phyloP scores from a whole-genome alignment of 371 early-diverging fungal species.

The Mortierella sp. region DNA sequence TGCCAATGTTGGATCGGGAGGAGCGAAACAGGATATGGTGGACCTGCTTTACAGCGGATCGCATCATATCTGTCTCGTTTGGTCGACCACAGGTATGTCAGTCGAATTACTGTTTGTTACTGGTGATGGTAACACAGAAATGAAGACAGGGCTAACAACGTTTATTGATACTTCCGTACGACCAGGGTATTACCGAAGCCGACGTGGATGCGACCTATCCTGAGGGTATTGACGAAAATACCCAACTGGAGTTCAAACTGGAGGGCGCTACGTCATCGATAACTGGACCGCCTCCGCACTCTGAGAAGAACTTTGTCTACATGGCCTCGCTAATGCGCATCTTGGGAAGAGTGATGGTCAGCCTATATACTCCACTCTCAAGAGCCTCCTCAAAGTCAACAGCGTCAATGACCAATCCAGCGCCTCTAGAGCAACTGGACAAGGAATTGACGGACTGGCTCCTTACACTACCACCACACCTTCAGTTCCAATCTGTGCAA shows the following conservation, averaged over 20 bases:
- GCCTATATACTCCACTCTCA: slow-evolving; percentile 47
- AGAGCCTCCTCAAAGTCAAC: slow-evolving; percentile 41
- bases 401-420: slow-evolving; percentile 49
- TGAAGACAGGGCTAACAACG: slow-evolving; percentile 54
- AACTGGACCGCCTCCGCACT: slow-evolving; percentile 28
- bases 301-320: slow-evolving; percentile 42
- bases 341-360: slow-evolving; percentile 46
- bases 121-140: neutral
- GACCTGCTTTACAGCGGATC: slow-evolving; percentile 66
- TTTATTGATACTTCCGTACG: slow-evolving; percentile 47
- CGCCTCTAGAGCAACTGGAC: slow-evolving; percentile 50
- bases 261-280: slow-evolving; percentile 28
- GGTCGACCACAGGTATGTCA: slow-evolving; percentile 49
- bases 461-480: slow-evolving; percentile 38
- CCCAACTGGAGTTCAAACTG: slow-evolving; percentile 24
- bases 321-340: slow-evolving; percentile 42
- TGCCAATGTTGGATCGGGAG: slow-evolving; percentile 63
- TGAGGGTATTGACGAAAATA: slow-evolving; percentile 37
- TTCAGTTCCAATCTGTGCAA: slow-evolving; percentile 49
- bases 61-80: slow-evolving; percentile 53
- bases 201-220: slow-evolving; percentile 50
- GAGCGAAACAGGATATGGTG: slow-evolving; percentile 70
- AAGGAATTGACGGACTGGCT: slow-evolving; percentile 55
- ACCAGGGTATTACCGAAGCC: slow-evolving; percentile 48
- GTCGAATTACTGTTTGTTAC: neutral